Base-by-base conservation (phyloP, 768 basidiomycete genomes). In the Lactarius akahatsu region DNA sequence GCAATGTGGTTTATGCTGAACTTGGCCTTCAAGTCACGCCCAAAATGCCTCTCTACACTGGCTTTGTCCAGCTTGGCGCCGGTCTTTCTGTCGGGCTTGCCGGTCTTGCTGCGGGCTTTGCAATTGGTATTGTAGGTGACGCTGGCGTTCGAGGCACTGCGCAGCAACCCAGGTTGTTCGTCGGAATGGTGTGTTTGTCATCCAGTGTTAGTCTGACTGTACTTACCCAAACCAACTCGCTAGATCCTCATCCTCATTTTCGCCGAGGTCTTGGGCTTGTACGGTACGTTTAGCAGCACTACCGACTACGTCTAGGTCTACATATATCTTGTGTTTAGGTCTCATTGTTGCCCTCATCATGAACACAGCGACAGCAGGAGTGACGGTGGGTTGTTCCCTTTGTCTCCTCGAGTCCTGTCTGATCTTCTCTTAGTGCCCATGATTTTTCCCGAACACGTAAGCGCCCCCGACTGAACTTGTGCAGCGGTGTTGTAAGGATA, bases 121-220 rank as follows among this genome's bases (percentile, higher is more conserved):
- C 97, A 67, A 90, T 99, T 74, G 97, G 97, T 66, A 98, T 98
- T 75, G 97, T 98, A 63, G 97, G 97, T 76, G 97, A 99, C 76
- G 96, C 96, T 69, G 96, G 97, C 83, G 97, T 98, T 32, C 83
- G 97, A 54, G 97, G 96, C 66, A 96, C 94, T 62, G 96, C 96
- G 55, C 96, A 98, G 78, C 96, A 98, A 79, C 95, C 94, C 59
- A 81, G 93, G 73, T 81, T 97, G 70, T 96, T 90, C 78, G 94
- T 97, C 72, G 93, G 94, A 76, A 98, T 96, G 95, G 91, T 89
- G 41, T 40, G 66, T 67, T 26, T 34, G 34, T 34, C 34, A 41
- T 16, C 41, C 23, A 56, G 55, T 30, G 30, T 45, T 11, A 9
- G 28, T 58, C 2, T 4, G 36, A 45, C 23, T 11, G 4, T 30